phyloP scores from a whole-genome alignment of 2,329 filamentous ascomycete species.

The Aspergillus chevalieri region DNA sequence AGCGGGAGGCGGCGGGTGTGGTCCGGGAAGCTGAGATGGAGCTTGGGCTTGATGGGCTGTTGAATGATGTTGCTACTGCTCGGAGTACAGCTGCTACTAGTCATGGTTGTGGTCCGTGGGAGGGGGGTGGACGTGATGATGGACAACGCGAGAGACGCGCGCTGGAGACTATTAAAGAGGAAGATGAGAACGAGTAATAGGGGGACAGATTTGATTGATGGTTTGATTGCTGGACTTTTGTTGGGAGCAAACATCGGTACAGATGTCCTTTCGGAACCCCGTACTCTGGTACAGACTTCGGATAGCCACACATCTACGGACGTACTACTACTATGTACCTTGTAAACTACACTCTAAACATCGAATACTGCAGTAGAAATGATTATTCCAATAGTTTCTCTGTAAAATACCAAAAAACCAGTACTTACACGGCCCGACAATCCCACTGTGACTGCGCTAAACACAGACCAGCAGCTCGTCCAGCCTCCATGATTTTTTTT shows the following conservation, averaged over 20 bases:
- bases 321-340: too few relatives aligned
- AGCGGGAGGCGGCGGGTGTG: not conserved
- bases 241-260: not conserved
- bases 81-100: too few relatives aligned
- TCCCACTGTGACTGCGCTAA: slow-evolving; percentile 25
- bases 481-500: slow-evolving; percentile 25
- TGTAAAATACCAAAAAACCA: not conserved
- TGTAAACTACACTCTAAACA: too few relatives aligned
- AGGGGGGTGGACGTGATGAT: too few relatives aligned
- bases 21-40: slow-evolving; percentile 1
- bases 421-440: slow-evolving; percentile 12
- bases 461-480: slow-evolving; percentile 23
- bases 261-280: not conserved
- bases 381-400: not conserved
- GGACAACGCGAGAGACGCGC: not conserved
- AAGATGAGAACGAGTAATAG: not conserved
- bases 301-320: too few relatives aligned
- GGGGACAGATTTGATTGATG: not conserved
- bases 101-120: too few relatives aligned
- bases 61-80: not conserved
- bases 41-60: not conserved
- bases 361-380: too few relatives aligned
- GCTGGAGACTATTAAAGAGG: not conserved
- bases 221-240: not conserved
- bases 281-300: too few relatives aligned